Conservation (phyloP, 2,329 filamentous ascomycete species). For the Pezicula carpinea region DNA sequence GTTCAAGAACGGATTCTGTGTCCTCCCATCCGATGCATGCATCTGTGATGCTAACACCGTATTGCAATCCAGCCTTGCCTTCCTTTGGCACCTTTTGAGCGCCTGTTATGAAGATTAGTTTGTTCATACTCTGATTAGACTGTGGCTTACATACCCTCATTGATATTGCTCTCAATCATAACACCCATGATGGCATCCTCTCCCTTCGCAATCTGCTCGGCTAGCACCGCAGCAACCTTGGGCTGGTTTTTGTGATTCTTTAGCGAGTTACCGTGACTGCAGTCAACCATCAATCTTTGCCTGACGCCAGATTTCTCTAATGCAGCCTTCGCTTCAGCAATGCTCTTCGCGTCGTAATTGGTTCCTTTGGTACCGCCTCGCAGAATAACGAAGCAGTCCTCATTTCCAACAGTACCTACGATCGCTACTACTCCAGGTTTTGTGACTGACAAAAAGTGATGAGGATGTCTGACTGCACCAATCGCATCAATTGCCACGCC, state of each 20-base stretch:
- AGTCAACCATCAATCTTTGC: slow-evolving; percentile 91
- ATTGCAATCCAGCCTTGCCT: slow-evolving; percentile 79
- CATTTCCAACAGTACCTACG: slow-evolving; percentile 89
- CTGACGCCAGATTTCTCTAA: slow-evolving; percentile 69
- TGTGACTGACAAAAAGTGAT: slow-evolving; percentile 96
- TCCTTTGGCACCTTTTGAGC: slow-evolving; percentile 88
- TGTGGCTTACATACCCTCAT: slow-evolving; percentile 61
- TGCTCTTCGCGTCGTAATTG: slow-evolving; percentile 85
- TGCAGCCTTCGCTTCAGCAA: slow-evolving; percentile 76
- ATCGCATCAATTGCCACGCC: slow-evolving; percentile 93
- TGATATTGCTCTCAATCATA: slow-evolving; percentile 98
- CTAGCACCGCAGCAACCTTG: slow-evolving; percentile 78
- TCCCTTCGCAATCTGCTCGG: slow-evolving; percentile 78
- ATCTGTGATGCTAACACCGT: slow-evolving; percentile 95
- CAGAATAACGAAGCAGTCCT: slow-evolving; percentile 95
- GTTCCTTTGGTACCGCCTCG: slow-evolving; percentile 89
- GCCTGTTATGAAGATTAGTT: slow-evolving; percentile 40
- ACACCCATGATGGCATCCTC: slow-evolving; percentile 90
- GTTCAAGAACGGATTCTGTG: slow-evolving; percentile 73
- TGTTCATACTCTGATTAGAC: neutral
- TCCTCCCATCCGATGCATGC: slow-evolving; percentile 95
- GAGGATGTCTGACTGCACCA: slow-evolving; percentile 83
- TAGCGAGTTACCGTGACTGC: slow-evolving; percentile 91
- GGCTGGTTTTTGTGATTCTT: slow-evolving; percentile 98
- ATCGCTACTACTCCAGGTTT: slow-evolving; percentile 95